Base-by-base conservation (phyloP, 2,329 filamentous ascomycete genomes). In the Chaetoscypha palmicola region DNA sequence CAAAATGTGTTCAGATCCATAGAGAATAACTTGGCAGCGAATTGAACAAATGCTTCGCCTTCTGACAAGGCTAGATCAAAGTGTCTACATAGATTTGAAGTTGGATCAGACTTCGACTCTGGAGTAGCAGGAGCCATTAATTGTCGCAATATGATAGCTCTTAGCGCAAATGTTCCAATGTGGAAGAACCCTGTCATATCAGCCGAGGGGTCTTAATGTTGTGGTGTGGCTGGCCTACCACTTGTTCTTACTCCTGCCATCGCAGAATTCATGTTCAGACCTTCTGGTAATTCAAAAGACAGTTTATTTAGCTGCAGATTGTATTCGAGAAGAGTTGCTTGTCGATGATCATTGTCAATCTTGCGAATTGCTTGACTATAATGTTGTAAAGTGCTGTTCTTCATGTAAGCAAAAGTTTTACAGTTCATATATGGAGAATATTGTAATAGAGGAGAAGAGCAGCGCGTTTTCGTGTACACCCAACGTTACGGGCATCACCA, bases 81-180 rank as follows among this genome's bases (percentile, higher is more conserved):
- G 14, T 50, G 40, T 8, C 28, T 19, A 17, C 46, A 44, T 2
- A 50, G 28, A 4, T 39, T 28, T 14, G 46, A 49, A 19, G n/a
- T 21, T 2, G 60, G 55, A 22, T 64, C 57, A 10, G 68, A 66
- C 22, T 69, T 70, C 5, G 69, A 63, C 2, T 58, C 59, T 38
- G 64, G 65, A 1, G 66, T 69, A 1, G 68, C 67, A 4, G 69
- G 69, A 11, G 63, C 65, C 66, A 72, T 71, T 1, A 72, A 58
- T 0, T 66, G 68, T 3, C 69, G 62, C 35, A 66, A 68, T 5
- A 68, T 58, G 0, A 72, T 60, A 1, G 65, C 65, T 36, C 69
- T 62, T 2, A 64, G 57, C 20, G 68, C 65, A 24, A 67, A 69
- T 39, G 64, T 70, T 0, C 66, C 60, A 1, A 72, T 54, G 40